Evolutionary conservation across 495 filamentous ascomycete species (phyloP).

Genomic region (Parachaetomium inaequale): DNA sequence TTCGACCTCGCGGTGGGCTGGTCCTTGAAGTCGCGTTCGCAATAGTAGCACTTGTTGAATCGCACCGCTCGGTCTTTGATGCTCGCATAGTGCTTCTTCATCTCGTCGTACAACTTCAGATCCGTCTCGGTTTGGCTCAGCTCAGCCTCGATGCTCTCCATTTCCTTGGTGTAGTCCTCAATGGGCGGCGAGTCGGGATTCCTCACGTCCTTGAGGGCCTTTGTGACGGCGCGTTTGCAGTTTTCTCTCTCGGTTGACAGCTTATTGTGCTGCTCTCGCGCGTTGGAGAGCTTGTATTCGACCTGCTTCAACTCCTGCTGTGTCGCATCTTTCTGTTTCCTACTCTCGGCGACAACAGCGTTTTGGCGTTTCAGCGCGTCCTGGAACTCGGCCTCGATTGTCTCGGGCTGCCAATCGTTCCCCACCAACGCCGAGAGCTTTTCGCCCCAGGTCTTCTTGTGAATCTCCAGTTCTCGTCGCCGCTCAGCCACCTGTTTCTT

Average conservation of each 20-base stretch:
- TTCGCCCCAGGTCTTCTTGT: constrained; percentile 68
- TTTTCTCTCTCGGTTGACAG: constrained; percentile 60
- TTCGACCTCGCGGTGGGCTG: constrained; percentile 51
- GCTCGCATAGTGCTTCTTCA: constrained; percentile 60
- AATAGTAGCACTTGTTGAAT: constrained; percentile 67
- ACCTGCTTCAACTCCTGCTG: constrained; percentile 72
- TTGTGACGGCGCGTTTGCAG: constrained; percentile 49
- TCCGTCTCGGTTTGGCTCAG: constrained; percentile 62
- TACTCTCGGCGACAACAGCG: constrained; percentile 52
- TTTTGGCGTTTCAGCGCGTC: constrained; percentile 54
- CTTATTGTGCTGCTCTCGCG: constrained; percentile 57
- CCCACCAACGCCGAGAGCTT: constrained; percentile 62
- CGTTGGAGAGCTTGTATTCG: constrained; percentile 69
- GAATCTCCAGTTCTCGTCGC: constrained; percentile 66
- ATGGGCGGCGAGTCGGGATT: constrained; percentile 30
- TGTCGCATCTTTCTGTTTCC: constrained; percentile 63
- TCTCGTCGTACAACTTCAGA: constrained; percentile 55
- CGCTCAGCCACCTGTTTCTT: constrained; percentile 72
- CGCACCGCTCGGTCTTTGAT: constrained; percentile 57
- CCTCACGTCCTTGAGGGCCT: constrained; percentile 38
- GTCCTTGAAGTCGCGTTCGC: constrained; percentile 59
- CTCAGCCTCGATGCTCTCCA: constrained; percentile 52
- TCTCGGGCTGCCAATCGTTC: constrained; percentile 61
- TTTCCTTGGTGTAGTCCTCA: constrained; percentile 40
- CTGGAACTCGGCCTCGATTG: constrained; percentile 70